Percentiles rank a stretch among this genome's conserved stretches.
Conservation (phyloP, 345 rosid species). For the Citrus hindsii region DNA sequence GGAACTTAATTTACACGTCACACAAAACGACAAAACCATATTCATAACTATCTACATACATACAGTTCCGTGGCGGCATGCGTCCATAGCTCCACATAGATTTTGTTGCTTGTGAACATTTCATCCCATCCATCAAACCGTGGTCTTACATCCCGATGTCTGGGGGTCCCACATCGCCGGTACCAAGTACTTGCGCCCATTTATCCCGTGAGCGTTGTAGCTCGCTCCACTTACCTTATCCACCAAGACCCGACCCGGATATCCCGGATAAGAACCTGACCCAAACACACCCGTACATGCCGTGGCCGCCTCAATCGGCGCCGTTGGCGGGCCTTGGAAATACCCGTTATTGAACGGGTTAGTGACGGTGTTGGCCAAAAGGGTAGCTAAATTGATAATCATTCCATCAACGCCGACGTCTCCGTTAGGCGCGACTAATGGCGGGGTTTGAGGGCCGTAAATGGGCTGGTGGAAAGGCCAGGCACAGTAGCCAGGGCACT, state of each 20-base stretch:
- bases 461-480: constrained; percentile 99
- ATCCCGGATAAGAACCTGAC: constrained; percentile 81
- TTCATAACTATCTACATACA: constrained; percentile 24
- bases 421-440: constrained; percentile 78
- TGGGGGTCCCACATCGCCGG: constrained; percentile 97
- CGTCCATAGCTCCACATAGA: constrained; percentile 7
- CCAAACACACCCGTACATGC: constrained; percentile 82
- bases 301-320: constrained; percentile 68
- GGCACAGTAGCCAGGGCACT: constrained; percentile 91
- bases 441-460: constrained; percentile 86
- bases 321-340: constrained; percentile 64
- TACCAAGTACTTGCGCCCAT: constrained; percentile 65
- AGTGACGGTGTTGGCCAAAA: constrained; percentile 74
- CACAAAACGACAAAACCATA: constrained; percentile 25
- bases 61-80: constrained; percentile 8
- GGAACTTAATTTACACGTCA: constrained; percentile 33
- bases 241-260: constrained; percentile 61
- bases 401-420: constrained; percentile 93
- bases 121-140: constrained; percentile 20
- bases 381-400: constrained; percentile 78
- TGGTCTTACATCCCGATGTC: constrained; percentile 52
- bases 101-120: constrained; percentile 17
- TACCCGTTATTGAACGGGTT: constrained; percentile 74
- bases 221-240: constrained; percentile 75
- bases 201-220: constrained; percentile 63